Conservation (phyloP, 306 rosid species). For the Malus fusca region DNA sequence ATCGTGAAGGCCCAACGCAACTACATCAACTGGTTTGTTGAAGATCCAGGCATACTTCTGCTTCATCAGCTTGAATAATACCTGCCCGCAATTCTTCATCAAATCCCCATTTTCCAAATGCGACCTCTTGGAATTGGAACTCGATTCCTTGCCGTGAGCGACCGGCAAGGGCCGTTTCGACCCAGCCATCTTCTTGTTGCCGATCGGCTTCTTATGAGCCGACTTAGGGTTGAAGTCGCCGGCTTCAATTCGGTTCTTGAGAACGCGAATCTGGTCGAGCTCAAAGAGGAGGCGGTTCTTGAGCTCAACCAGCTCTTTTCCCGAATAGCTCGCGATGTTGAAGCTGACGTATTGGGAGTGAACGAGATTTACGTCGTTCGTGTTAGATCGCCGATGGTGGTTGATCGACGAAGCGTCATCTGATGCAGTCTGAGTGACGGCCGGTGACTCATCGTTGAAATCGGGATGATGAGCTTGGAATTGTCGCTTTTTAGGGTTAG, state of each 20-base stretch:
- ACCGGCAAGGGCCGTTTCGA: constrained; percentile 54
- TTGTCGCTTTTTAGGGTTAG: constrained; percentile 44
- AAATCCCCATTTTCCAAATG: constrained; percentile 35
- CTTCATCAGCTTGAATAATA: constrained; percentile 73
- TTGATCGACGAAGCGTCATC: constrained; percentile 87
- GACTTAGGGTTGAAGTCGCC: constrained; percentile 28
- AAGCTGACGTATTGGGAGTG: constrained; percentile 49
- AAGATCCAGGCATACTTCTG: constrained; percentile 71
- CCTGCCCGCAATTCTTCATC: constrained; percentile 63
- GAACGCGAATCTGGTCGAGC: constrained; percentile 68
- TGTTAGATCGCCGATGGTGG: constrained; percentile 35
- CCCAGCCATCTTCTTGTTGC: constrained; percentile 51
- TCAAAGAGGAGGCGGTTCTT: constrained; percentile 43
- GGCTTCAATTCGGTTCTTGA: constrained; percentile 54
- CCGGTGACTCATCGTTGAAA: constrained; percentile 29
- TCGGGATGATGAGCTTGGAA: constrained; percentile 11
- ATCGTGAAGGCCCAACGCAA: constrained; percentile 68
- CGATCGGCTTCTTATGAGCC: constrained; percentile 36
- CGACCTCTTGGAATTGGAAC: constrained; percentile 38
- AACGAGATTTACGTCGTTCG: constrained; percentile 2
- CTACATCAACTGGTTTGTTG: constrained; percentile 61
- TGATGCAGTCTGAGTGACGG: constrained; percentile 55
- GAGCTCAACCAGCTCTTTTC: constrained; percentile 62
- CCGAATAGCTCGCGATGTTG: constrained; percentile 40
- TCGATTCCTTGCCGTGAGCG: constrained; percentile 21